Base-by-base conservation (phyloP, 768 basidiomycete genomes). In the Royoungia palumana region DNA sequence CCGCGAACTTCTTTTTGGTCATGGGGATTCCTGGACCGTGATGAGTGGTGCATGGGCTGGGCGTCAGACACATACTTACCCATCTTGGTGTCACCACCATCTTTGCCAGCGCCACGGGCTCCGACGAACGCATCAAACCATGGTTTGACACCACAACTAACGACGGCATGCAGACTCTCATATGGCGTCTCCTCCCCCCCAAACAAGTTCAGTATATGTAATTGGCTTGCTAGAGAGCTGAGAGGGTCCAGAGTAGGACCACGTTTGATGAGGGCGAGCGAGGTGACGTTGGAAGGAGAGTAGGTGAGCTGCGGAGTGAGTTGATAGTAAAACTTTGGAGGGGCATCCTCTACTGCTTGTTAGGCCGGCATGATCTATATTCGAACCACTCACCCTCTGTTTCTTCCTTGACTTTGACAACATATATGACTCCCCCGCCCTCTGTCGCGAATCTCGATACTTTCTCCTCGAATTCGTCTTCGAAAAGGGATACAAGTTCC, bases 1-100 rank as follows among this genome's bases (percentile, higher is more conserved):
- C 96, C 8, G 96, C 95, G 62, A 98, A 97, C 71, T 97, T 98
- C 76, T 94, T 94, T 81, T 97, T 98, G 39, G 95, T 94, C 79
- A 96, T 91, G 4, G 96, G 96, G 49, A 99, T 98, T 42, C 85
- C 85, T 81, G 28, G 47, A 21, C 41, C 21, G 6, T 17, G 25
- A 38, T 61, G 35, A 61, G 56, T 17, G 2, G 35, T 42, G 21
- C 11, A 27, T 17, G 40, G 28, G 25, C 10, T 10, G 14, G 8
- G 11, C 19, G 7, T 4, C 27, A 4, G 56, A 69, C 36, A 47
- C 4, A 16, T 8, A 58, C 77, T 50, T 49, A 76, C 90, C 91
- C 84, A 91, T 87, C 70, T 92, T 89, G 37, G 75, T 79, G 63
- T 93, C 93, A 4, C 72, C 93, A 3, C 72, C 77, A 25, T 88